These are phyloP conservation scores for Hypoxylon lienhwacheense DNA, from an alignment of 495 filamentous ascomycete genomes.

Conservation along the genomic window DNA sequence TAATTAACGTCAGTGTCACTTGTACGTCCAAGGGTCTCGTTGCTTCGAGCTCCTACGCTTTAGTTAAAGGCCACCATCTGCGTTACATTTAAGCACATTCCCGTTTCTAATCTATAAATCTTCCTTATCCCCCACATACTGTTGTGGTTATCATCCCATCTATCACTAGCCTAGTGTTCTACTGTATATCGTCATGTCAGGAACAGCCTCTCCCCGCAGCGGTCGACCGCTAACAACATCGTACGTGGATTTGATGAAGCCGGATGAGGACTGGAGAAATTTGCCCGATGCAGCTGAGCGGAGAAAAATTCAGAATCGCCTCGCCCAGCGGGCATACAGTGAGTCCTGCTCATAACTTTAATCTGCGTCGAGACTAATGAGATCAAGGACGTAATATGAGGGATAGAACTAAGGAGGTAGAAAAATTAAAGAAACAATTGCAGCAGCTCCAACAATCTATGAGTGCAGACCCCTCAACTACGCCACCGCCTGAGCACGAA, in stretches of 20 bases:
- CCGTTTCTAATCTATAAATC: constrained; percentile 1
- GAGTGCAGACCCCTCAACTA: constrained; percentile 31
- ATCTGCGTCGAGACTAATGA: constrained; percentile 9
- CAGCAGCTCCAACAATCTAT: constrained; percentile 37
- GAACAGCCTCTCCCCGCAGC: constrained; percentile 38
- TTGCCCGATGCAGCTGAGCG: constrained; percentile 42
- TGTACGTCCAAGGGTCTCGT: constrained; percentile 7
- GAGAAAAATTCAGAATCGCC: constrained; percentile 45
- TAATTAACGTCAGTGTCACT: constrained; percentile 25
- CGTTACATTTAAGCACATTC: constrained; percentile 29
- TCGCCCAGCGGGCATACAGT: constrained; percentile 47
- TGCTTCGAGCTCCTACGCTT: constrained; percentile 12
- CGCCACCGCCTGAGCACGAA: constrained; percentile 38
- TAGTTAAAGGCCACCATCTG: constrained; percentile 15
- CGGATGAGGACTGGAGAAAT: constrained; percentile 40
- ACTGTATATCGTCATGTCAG: constrained; percentile 27
- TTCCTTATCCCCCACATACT: background rate
- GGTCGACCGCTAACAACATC: constrained; percentile 41
- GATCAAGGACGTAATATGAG: constrained; percentile 39
- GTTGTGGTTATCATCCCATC: background rate
- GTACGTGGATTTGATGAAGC: constrained; percentile 41
- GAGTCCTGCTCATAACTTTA: constrained; percentile 9
- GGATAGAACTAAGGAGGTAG: constrained; percentile 40
- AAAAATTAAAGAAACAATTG: constrained; percentile 39
- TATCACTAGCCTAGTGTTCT: background rate